phyloP scores from a whole-genome alignment of 352 stramenopile species.

The Phytophthora rubi region DNA sequence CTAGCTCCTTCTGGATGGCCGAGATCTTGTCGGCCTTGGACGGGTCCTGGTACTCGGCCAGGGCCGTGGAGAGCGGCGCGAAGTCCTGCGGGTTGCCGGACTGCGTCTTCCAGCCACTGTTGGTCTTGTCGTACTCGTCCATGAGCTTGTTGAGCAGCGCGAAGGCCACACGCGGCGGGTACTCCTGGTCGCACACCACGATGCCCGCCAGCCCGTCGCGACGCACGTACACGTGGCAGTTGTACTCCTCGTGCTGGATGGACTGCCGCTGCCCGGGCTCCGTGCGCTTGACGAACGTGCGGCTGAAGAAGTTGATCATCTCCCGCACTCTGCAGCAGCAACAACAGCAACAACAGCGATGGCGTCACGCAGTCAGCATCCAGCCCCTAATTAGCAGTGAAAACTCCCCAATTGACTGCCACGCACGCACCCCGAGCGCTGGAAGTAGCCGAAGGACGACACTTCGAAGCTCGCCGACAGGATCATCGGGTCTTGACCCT shows the following conservation, averaged over 20 bases:
- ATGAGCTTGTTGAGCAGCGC: constrained; percentile 96
- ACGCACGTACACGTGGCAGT: constrained; percentile 98
- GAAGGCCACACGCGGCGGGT: constrained; percentile 98
- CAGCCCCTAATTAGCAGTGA: no score
- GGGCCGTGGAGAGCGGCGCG: constrained; percentile 90
- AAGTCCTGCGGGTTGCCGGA: constrained; percentile 87
- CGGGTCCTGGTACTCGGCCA: constrained; percentile 98
- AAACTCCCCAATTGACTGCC: neutral
- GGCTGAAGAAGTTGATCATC: constrained; percentile 99
- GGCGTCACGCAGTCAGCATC: neutral
- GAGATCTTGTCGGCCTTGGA: constrained; percentile 99
- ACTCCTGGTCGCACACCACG: constrained; percentile 98
- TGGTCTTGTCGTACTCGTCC: constrained; percentile 94
- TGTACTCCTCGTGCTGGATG: constrained; percentile 98
- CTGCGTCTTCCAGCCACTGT: constrained; percentile 66
- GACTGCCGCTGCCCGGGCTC: constrained; percentile 96
- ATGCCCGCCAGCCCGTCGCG: constrained; percentile 96
- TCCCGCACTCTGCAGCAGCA: constrained; percentile 89
- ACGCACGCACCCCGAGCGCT: constrained; percentile 75
- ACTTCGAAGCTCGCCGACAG: constrained; percentile 77
- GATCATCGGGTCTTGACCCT: constrained; percentile 67
- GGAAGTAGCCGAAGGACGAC: constrained; percentile 87
- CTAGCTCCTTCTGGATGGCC: constrained; percentile 99
- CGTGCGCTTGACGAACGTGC: constrained; percentile 98
- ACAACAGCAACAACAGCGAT: constrained; percentile 6